phyloP scores from a whole-genome alignment of 768 basidiomycete genomes.

The Phlebiopsis flavidoalba region DNA sequence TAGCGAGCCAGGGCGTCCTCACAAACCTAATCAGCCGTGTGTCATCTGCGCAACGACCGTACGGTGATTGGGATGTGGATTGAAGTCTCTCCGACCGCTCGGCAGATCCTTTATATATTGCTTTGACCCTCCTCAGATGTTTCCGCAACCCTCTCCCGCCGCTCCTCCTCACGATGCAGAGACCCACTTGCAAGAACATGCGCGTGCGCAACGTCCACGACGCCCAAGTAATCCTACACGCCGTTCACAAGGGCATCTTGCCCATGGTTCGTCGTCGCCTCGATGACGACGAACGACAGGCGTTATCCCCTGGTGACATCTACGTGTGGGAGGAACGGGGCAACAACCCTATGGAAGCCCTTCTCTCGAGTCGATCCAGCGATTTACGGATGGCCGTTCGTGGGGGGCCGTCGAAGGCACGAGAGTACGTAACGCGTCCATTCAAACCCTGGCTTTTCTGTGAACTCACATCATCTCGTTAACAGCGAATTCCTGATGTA shows the following conservation, averaged over 20 bases:
- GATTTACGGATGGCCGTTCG: slow-evolving; percentile 33
- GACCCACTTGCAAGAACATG: slow-evolving; percentile 29
- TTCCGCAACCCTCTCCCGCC: slow-evolving; percentile 3
- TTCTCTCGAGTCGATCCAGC: slow-evolving; percentile 23
- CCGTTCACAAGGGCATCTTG: slow-evolving; percentile 26
- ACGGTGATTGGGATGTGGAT: slow-evolving; percentile 3
- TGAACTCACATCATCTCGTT: slow-evolving; percentile 6
- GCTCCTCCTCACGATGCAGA: slow-evolving; percentile 24
- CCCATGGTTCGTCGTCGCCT: slow-evolving; percentile 35
- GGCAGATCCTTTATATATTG: neutral
- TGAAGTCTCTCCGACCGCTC: slow-evolving; percentile 1
- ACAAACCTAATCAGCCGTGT: slow-evolving; percentile 7
- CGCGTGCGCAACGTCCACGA: slow-evolving; percentile 32
- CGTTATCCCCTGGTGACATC: slow-evolving; percentile 28
- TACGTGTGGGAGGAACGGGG: slow-evolving; percentile 37
- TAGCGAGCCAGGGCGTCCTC: neutral
- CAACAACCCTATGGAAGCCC: slow-evolving; percentile 27
- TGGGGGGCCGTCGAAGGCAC: slow-evolving; percentile 35
- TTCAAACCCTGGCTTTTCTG: neutral
- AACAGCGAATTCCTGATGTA: slow-evolving; percentile 34
- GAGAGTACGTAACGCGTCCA: slow-evolving; percentile 16
- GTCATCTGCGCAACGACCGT: slow-evolving; percentile 8
- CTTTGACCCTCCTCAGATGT: neutral
- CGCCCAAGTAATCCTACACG: slow-evolving; percentile 35
- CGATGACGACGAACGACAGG: slow-evolving; percentile 33